A percentile compares a stretch with the other conserved stretches of the same genome.
phyloP scores from a whole-genome alignment of 2,329 filamentous ascomycete species.

The Arthroderma sp. region DNA sequence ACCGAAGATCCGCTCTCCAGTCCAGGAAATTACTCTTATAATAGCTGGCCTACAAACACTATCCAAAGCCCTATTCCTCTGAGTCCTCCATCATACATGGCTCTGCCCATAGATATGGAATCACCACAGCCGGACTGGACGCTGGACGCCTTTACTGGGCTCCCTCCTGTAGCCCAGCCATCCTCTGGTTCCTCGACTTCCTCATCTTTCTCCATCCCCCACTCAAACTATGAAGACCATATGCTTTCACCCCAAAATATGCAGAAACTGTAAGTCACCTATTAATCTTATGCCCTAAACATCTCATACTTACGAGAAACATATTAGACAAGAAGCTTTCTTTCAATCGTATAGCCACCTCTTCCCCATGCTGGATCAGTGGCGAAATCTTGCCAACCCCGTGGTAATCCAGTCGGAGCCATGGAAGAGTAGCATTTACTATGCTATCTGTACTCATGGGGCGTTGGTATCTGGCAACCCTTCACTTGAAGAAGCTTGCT shows the following conservation, averaged over 20 bases:
- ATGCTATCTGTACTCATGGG: constrained; percentile 6
- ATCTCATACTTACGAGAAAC: background rate
- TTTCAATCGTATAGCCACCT: constrained; percentile 1
- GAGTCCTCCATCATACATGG: constrained; percentile 3
- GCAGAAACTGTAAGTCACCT: constrained; percentile 3
- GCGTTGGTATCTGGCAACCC: constrained; percentile 5
- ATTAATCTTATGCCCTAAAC: background rate
- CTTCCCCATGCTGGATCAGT: constrained; percentile 7
- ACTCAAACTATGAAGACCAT: constrained; percentile 3
- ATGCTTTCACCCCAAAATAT: constrained; percentile 3
- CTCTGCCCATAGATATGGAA: constrained; percentile 5
- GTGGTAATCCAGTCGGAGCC: constrained; percentile 5
- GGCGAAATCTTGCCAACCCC: constrained; percentile 1
- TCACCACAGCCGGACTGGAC: constrained; percentile 6
- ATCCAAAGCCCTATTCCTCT: background rate
- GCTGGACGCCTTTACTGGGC: background rate
- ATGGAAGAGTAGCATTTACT: constrained; percentile 8
- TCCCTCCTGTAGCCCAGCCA: constrained; percentile 1
- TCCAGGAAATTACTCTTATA: constrained; percentile 3
- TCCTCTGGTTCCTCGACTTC: constrained; percentile 2
- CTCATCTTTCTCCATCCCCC: constrained; percentile 3
- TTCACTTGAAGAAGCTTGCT: constrained; percentile 6
- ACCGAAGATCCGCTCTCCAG: background rate
- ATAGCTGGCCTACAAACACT: background rate
- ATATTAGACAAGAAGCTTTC: constrained; percentile 4